These are phyloP conservation scores for Sonneratia caseolaris DNA, from an alignment of 345 rosid genomes.

Conservation along the genomic window DNA sequence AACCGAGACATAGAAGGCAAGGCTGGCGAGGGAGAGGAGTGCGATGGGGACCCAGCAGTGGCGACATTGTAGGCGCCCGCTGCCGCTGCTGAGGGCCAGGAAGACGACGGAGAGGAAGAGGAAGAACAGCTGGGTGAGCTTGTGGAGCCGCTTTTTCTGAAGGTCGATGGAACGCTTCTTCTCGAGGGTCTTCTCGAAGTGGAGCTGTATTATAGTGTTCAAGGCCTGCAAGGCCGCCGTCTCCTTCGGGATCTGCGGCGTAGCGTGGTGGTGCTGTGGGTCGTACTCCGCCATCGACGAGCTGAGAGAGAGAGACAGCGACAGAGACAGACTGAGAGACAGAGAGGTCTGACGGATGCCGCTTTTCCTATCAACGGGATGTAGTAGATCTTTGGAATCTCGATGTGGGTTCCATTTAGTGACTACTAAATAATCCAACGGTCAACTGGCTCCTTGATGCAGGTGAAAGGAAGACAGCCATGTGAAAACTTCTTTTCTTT, in stretches of 20 bases:
- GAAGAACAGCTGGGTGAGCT: slow-evolving; percentile 84
- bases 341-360: too few species aligned
- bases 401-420: background rate
- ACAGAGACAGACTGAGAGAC: too few species aligned
- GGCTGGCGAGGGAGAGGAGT: slow-evolving; percentile 71
- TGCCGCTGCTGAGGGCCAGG: slow-evolving; percentile 33
- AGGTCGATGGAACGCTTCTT: slow-evolving; percentile 90
- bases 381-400: background rate
- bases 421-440: background rate
- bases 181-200: slow-evolving; percentile 92
- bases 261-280: slow-evolving; percentile 25
- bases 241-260: slow-evolving; percentile 55
- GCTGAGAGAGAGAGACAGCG: slow-evolving; percentile 3
- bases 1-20: slow-evolving; percentile 83
- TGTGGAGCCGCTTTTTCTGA: slow-evolving; percentile 92
- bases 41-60: slow-evolving; percentile 84
- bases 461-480: background rate
- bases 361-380: too few species aligned
- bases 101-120: slow-evolving; percentile 66
- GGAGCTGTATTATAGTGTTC: slow-evolving; percentile 94
- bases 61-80: slow-evolving; percentile 63
- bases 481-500: background rate
- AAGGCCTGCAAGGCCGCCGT: slow-evolving; percentile 85
- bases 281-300: slow-evolving; percentile 71
- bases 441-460: background rate